Base-by-base conservation (phyloP, 2,329 filamentous ascomycete species). In the Fusarium foetens region DNA sequence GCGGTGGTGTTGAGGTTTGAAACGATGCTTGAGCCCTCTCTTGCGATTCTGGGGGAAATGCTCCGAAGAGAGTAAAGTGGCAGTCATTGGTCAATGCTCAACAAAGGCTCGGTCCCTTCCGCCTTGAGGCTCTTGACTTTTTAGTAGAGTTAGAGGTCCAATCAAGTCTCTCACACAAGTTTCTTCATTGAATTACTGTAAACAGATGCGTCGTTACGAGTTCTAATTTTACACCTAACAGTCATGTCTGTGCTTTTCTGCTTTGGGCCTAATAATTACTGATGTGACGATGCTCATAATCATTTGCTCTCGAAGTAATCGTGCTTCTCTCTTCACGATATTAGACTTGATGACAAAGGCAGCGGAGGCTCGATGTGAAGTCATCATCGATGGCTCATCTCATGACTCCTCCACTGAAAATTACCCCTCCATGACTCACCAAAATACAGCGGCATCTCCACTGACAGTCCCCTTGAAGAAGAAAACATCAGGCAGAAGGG, bases 351-450 rank as follows among this genome's bases (percentile, higher is more conserved):
- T 39, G 49, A 67, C 33, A 51, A 27, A 49, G n/a, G 41, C n/a
- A 21, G 14, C 39, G 19, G 45, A 42, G 35, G 27, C 19, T 55
- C 29, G 16, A 58, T 67, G 66, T 39, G 54, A 49, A 62, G 25
- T 62, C 39, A 60, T 33, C 58, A 36, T 58, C 35, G 29, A 69
- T 70, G 54, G 41, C 46, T 70, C 66, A 70, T 72, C 29, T 38
- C 42, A 48, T 67, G 58, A 70, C 62, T 66, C 67, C 39, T 68
- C 27, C 41, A 63, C 27, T 39, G 35, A 25, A 36, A 39, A 43
- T 46, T 51, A 62, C 70, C 70, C 70, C 70, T 72, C 66, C 53
- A 68, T 73, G 70, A 72, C 61, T 72, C 70, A 73, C 70, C 70
- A 66, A 49, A 57, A 48, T 43, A 59, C 33, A 63, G 23, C 11